Percentiles rank a stretch among this genome's conserved stretches.
These are phyloP conservation scores for Clarireedia monteithiana DNA, from an alignment of 2,329 filamentous ascomycete species.

Conservation along the genomic window DNA sequence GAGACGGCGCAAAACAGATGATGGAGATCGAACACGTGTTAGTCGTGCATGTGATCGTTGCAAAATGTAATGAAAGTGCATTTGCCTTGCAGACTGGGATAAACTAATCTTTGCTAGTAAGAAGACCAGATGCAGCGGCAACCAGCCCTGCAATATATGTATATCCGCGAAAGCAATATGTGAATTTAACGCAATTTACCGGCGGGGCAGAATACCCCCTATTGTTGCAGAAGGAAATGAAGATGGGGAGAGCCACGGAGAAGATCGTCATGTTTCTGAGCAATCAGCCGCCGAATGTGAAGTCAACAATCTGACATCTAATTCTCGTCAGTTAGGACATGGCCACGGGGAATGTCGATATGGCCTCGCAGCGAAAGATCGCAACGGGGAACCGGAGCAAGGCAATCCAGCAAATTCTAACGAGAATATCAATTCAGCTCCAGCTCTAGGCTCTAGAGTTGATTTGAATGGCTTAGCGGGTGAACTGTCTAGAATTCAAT, in stretches of 20 bases:
- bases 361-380: too few relatives aligned
- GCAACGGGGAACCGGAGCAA: too few relatives aligned
- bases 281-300: background rate
- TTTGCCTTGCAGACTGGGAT: background rate
- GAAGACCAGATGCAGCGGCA: constrained; percentile 35
- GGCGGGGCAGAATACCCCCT: constrained; percentile 37
- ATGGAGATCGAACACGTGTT: constrained; percentile 27
- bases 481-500: constrained; percentile 11
- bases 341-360: too few relatives aligned
- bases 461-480: background rate
- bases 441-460: background rate
- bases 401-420: too few relatives aligned
- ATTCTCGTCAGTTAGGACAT: too few relatives aligned
- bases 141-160: constrained; percentile 34
- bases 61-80: constrained; percentile 33
- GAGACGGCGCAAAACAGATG: constrained; percentile 16
- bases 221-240: constrained; percentile 16
- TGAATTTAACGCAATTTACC: constrained; percentile 43
- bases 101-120: constrained; percentile 21
- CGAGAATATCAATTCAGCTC: too few relatives aligned
- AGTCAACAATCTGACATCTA: background rate
- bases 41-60: constrained; percentile 41
- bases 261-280: background rate
- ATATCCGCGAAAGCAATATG: constrained; percentile 26
- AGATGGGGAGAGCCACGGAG: too few relatives aligned